A percentile compares a stretch with the other conserved stretches of the same genome.
These are phyloP conservation scores for Saccharomycopsis sp. DNA, from an alignment of 805 yeast species.

Conservation along the genomic window DNA sequence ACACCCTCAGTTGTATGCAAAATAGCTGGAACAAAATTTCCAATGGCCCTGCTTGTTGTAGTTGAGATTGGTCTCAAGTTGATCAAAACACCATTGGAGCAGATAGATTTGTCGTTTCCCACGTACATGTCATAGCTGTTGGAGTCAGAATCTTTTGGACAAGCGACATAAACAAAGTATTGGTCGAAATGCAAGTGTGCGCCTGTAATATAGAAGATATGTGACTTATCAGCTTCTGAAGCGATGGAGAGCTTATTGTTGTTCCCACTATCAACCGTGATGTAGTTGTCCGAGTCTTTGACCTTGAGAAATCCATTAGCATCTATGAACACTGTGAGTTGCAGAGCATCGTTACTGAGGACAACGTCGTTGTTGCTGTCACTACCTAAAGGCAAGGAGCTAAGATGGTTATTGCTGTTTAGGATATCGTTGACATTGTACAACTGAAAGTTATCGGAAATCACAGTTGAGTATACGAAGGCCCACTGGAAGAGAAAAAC, in stretches of 20 bases:
- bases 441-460: constrained; percentile 25
- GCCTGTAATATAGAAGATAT: constrained; percentile 16
- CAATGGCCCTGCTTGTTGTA: constrained; percentile 4
- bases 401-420: constrained; percentile 1
- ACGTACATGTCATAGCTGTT: constrained; percentile 11
- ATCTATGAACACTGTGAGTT: constrained; percentile 13
- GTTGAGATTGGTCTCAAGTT: constrained; percentile 17
- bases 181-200: constrained; percentile 15
- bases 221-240: constrained; percentile 4
- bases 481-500: background rate
- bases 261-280: constrained; percentile 9
- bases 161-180: constrained; percentile 15
- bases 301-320: constrained; percentile 13
- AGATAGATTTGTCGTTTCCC: constrained; percentile 12
- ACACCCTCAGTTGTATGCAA: constrained; percentile 16
- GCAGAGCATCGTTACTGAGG: background rate
- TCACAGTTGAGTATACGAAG: constrained; percentile 21
- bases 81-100: constrained; percentile 9
- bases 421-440: constrained; percentile 20
- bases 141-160: constrained; percentile 3
- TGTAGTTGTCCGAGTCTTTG: constrained; percentile 3
- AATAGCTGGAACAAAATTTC: constrained; percentile 13
- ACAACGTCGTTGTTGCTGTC: constrained; percentile 6
- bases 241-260: constrained; percentile 4
- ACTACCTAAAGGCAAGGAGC: constrained; percentile 6